These are phyloP conservation scores for Bauhinia variegata DNA, from an alignment of 306 rosid genomes.

Conservation along the genomic window DNA sequence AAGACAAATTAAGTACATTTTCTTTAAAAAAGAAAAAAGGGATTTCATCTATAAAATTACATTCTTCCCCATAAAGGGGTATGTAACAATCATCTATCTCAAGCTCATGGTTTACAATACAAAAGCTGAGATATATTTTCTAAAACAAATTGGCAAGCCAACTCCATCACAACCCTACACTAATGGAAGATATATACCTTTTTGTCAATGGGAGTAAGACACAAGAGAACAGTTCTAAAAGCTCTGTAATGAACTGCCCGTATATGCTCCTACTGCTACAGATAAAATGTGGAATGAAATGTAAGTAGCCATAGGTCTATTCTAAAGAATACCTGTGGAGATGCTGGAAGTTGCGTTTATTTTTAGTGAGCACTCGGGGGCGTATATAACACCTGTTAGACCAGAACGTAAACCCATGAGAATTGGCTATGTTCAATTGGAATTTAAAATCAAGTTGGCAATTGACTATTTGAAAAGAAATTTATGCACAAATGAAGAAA, in stretches of 20 bases:
- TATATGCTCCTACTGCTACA: conserved; percentile 30
- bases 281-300: conserved; percentile 29
- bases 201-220: too few species aligned
- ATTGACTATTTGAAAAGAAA: conserved; percentile 26
- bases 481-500: conserved; percentile 24
- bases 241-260: conserved; percentile 20
- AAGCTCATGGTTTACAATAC: conserved; percentile 41
- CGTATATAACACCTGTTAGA: conserved; percentile 72
- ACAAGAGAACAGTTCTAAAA: conserved; percentile 26
- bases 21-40: conserved; percentile 44
- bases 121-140: conserved; percentile 34
- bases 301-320: conserved; percentile 21
- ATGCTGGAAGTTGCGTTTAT: conserved; percentile 81
- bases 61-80: conserved; percentile 43
- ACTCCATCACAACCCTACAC: conserved; percentile 33
- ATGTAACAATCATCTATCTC: conserved; percentile 41
- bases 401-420: conserved; percentile 32
- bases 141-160: conserved; percentile 41
- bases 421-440: too few species aligned
- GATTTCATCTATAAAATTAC: conserved; percentile 50
- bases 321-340: conserved; percentile 57
- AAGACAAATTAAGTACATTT: conserved; percentile 51
- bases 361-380: conserved; percentile 73
- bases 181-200: conserved; percentile 28
- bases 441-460: conserved; percentile 31